A percentile compares a stretch with the other conserved stretches of the same genome.
Conservation (phyloP, 2,329 filamentous ascomycete genomes). For the Hymenotorrendiella dingleyae region DNA sequence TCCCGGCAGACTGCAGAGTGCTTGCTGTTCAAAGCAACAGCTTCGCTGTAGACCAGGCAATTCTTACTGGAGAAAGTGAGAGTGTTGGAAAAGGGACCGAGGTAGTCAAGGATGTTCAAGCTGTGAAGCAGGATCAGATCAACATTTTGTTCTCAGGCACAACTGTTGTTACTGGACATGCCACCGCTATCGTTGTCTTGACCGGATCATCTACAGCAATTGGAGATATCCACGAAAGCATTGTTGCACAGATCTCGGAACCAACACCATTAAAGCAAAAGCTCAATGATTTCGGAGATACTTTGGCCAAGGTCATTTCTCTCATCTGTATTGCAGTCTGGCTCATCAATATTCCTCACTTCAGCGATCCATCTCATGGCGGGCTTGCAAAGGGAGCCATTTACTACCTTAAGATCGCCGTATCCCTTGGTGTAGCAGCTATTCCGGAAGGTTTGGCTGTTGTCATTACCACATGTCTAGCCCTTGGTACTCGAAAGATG, state of each 20-base stretch:
- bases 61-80: conserved; percentile 95
- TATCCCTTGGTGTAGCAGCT: conserved; percentile 93
- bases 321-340: conserved; percentile 94
- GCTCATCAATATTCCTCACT: conserved; percentile 97
- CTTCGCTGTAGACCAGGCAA: conserved; percentile 94
- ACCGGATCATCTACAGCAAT: conserved; percentile 91
- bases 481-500: conserved; percentile 96
- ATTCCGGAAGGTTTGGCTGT: conserved; percentile 97
- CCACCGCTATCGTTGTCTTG: conserved; percentile 82
- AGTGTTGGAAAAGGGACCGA: conserved; percentile 81
- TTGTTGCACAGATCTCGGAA: conserved; percentile 94
- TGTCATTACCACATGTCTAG: conserved; percentile 97
- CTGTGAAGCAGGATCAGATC: conserved; percentile 93
- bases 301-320: conserved; percentile 94
- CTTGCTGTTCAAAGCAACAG: conserved; percentile 92
- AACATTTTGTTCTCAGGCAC: conserved; percentile 99
- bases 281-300: conserved; percentile 95
- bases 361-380: conserved; percentile 89
- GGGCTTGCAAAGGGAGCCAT: conserved; percentile 95
- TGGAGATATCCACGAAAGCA: conserved; percentile 98
- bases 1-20: conserved; percentile 90
- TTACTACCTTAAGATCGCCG: conserved; percentile 99
- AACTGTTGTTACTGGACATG: conserved; percentile 90
- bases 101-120: conserved; percentile 67
- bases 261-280: conserved; percentile 98